Evolutionary conservation across 495 filamentous ascomycete genomes (phyloP).

Genomic region (Penicillium lividum): DNA sequence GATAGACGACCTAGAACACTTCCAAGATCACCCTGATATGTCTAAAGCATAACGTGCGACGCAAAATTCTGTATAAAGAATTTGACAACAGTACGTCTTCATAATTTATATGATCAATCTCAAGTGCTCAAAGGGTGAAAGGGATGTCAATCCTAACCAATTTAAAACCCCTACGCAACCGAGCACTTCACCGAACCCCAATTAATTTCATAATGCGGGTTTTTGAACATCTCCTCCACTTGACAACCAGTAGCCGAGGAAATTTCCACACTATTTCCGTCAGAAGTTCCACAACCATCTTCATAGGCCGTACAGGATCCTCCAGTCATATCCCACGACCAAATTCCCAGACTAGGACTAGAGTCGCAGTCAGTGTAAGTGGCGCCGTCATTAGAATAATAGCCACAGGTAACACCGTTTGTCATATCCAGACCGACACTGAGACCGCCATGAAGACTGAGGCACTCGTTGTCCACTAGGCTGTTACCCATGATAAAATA

Average conservation of each 20-base stretch:
- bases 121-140: too few species aligned
- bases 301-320: neutral
- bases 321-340: neutral
- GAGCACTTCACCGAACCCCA: neutral
- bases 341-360: neutral
- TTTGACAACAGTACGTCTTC: too few species aligned
- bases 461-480: neutral
- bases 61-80: too few species aligned
- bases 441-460: neutral
- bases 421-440: neutral
- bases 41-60: neutral
- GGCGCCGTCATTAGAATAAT: neutral
- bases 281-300: neutral
- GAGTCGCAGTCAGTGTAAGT: neutral
- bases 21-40: neutral
- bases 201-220: neutral
- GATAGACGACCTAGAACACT: neutral
- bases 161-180: neutral
- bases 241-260: neutral
- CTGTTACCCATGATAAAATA: slow-evolving; percentile 7
- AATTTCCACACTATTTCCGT: neutral
- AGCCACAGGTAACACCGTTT: neutral
- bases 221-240: neutral
- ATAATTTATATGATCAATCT: too few species aligned
- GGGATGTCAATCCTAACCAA: too few species aligned